These are phyloP conservation scores for Oxyria digyna DNA, from an alignment of 148 eudicot genomes.

Conservation along the genomic window DNA sequence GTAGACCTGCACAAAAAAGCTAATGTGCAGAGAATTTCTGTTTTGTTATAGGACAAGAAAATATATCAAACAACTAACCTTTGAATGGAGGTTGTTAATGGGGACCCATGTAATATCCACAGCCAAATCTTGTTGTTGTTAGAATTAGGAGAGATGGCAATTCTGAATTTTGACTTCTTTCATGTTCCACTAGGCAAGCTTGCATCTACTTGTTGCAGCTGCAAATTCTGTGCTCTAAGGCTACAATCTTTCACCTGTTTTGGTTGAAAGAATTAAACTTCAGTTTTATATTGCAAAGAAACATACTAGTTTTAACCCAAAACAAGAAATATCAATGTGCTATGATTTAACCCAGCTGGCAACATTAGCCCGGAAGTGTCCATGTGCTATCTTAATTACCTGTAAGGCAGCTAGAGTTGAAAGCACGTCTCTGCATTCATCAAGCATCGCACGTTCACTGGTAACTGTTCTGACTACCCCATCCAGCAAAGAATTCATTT, in stretches of 20 bases:
- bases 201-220: conserved; percentile 24
- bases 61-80: background rate
- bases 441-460: conserved; percentile 41
- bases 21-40: background rate
- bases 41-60: background rate
- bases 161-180: background rate
- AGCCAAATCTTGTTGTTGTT: background rate
- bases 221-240: conserved; percentile 51
- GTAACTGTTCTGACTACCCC: conserved; percentile 41
- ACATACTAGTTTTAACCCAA: background rate
- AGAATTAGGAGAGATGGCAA: background rate
- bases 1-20: background rate
- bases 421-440: conserved; percentile 49
- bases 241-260: conserved; percentile 70
- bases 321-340: background rate
- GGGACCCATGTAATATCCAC: background rate
- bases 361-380: background rate
- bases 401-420: conserved; percentile 48
- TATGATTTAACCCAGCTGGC: background rate
- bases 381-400: conserved; percentile 23
- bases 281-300: background rate
- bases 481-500: conserved; percentile 33
- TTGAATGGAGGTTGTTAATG: background rate
- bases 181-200: conserved; percentile 13
- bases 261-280: background rate